These are phyloP conservation scores for Gaertneriomyces sp. DNA, from an alignment of 192 early-diverging fungal genomes.

Conservation along the genomic window DNA sequence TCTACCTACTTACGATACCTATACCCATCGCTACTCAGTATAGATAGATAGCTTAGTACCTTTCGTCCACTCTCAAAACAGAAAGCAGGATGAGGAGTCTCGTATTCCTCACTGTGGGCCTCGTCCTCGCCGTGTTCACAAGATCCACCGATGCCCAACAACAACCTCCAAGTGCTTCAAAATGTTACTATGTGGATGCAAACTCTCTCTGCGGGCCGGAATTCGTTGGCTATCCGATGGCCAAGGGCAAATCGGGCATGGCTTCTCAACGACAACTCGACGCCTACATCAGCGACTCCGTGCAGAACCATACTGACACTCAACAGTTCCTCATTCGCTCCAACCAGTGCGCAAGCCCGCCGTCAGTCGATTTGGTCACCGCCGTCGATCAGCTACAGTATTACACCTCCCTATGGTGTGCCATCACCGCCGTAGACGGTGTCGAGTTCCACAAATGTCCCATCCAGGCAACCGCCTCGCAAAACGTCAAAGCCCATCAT, in stretches of 20 bases:
- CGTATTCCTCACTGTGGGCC: no score
- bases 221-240: neutral
- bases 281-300: neutral
- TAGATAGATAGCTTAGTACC: no score
- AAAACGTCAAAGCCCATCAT: no score
- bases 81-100: no score
- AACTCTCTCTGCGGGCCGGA: slow-evolving; percentile 1
- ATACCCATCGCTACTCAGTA: no score
- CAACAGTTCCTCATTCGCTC: neutral
- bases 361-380: neutral
- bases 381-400: neutral
- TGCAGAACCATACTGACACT: neutral
- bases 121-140: no score
- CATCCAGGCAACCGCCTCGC: no score
- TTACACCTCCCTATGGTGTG: slow-evolving; percentile 3
- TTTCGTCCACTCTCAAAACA: no score
- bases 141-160: no score
- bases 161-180: neutral
- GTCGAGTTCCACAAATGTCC: neutral
- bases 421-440: neutral
- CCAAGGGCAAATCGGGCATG: no score
- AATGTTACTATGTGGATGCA: neutral
- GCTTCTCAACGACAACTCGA: no score
- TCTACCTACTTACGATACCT: no score
- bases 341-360: neutral